Base-by-base conservation (phyloP, 164 flowering plant genomes). In the Stephania cephalantha region DNA sequence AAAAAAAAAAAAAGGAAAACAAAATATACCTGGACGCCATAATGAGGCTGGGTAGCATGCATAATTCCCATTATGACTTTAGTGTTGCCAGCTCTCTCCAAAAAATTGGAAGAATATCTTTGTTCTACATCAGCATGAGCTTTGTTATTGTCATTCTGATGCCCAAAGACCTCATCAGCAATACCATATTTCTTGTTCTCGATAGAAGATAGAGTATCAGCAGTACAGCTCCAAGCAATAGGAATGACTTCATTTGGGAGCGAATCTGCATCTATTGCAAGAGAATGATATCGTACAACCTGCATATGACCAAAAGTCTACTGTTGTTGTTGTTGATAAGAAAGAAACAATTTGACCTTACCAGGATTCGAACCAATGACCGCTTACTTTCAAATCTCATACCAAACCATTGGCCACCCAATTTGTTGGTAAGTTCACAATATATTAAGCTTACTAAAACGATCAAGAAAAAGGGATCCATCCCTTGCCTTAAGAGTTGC, bases 251-350 rank as follows among this genome's bases (percentile, higher is more conserved):
- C 94, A 66, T 79, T 70, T 7, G 98, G 98, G 70, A 95, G 93
- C 63, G 98, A 85, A 71, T 88, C 78, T 44, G 86, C 80, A 82
- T 95, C 93, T 72, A 95, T 76, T 42, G 92, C 87, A 73, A 95
- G 97, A 68, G 99, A 95, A 83, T 95, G 99, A 84, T 95, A 95
- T 18, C 99, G 90, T 48, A 95, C 98, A 77, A 91, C 99, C 99
- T 95, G 91, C 77, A 82, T 71, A 8, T 76, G 72, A 52, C 20
- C 46, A 70, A 45, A 71, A 78, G 42, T 71, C 20, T 4, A 25
- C 25, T 25, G 25, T 25, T 25, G 25, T 25, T 25, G 25, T 25
- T 25, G 25, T 25, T 25, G 25, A 25, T 25, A 25, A 25, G 25
- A 25, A 25, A 25, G 25, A 25, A 25, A 25, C 25, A 25, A 25